Evolutionary conservation across 1,139 yeast genomes (phyloP), one percentile per base, ranked within the genome.

Genomic region (Suhomyces coccinellae): DNA sequence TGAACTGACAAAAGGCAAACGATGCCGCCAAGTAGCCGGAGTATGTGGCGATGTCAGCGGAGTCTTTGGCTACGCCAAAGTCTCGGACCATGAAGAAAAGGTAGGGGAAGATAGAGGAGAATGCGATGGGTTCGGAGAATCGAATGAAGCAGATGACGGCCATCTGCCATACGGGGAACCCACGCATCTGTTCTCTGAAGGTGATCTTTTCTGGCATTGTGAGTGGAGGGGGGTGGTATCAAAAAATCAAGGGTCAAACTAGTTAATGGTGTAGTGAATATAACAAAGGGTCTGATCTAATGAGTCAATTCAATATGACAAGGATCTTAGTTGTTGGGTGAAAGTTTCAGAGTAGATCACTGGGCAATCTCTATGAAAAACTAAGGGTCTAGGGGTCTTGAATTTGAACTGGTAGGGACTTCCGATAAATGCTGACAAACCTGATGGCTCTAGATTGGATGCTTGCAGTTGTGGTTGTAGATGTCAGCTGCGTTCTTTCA

Each of bases 71-170:
- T 12, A 68, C 56, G 3, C 58, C 56, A 47, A 69, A 69, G 48
- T 69, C 75, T 38, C 71, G 50, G 34, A 69, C 66, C 75, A 69
- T 69, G 52, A 67, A 69, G 52, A 66, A 69, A 4, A 69, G 59
- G 46, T 68, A 69, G 6, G 75, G 73, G 44, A 69, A 68, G n/a
- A 69, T 52, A 12, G 73, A 68, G 11, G 73, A 66, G 54, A 68
- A 69, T 14, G 70, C 68, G 11, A 69, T 56, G 1, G 75, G 75
- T 48, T 69, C 74, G 12, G 70, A 58, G 47, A 69, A 64, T 32
- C 75, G 59, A 34, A 69, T 59, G 20, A 66, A 44, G 41, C 68
- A 58, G n/a, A 69, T 55, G 37, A 69, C 65, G 6, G 57, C 35
- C 63, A 69, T 66, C 47, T 69, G 74, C 59, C 67, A 58, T 12